Evolutionary conservation across 2,329 filamentous ascomycete genomes (phyloP).

Genomic region (Aspergillus sp.): DNA sequence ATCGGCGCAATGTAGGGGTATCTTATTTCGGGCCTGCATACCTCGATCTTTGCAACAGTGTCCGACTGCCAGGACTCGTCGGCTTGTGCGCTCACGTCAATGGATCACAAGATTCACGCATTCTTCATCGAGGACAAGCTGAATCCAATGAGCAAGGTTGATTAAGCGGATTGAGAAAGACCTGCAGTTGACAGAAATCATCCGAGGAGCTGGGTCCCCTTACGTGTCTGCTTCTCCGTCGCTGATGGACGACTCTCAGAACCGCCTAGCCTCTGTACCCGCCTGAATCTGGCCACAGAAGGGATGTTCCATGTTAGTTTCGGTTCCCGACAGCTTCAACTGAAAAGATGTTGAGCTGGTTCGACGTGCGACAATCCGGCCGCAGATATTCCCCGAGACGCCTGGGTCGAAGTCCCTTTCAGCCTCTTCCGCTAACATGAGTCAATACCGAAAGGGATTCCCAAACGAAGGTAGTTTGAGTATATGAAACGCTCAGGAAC

Average conservation of each 20-base stretch:
- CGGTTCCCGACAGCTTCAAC: neutral
- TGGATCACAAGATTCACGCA: neutral
- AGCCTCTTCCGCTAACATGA: too few species aligned
- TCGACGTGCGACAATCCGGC: neutral
- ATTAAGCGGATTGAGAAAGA: neutral
- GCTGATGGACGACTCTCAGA: too few species aligned
- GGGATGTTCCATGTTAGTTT: neutral
- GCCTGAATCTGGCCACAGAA: neutral
- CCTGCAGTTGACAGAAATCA: neutral
- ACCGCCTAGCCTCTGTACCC: too few species aligned
- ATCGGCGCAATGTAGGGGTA: neutral
- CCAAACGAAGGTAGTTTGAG: too few species aligned
- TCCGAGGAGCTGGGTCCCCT: neutral
- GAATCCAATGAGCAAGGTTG: neutral
- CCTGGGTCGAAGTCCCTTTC: neutral
- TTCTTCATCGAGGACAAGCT: neutral
- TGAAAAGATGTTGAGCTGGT: neutral
- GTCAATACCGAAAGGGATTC: too few species aligned
- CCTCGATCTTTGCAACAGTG: neutral
- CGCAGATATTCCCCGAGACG: neutral
- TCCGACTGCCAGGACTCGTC: neutral
- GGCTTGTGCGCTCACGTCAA: neutral
- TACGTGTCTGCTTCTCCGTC: neutral
- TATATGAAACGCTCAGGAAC: too few species aligned
- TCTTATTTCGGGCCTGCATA: neutral